These are phyloP conservation scores for Scleroderma bovista DNA, from an alignment of 768 basidiomycete species.

Conservation along the genomic window DNA sequence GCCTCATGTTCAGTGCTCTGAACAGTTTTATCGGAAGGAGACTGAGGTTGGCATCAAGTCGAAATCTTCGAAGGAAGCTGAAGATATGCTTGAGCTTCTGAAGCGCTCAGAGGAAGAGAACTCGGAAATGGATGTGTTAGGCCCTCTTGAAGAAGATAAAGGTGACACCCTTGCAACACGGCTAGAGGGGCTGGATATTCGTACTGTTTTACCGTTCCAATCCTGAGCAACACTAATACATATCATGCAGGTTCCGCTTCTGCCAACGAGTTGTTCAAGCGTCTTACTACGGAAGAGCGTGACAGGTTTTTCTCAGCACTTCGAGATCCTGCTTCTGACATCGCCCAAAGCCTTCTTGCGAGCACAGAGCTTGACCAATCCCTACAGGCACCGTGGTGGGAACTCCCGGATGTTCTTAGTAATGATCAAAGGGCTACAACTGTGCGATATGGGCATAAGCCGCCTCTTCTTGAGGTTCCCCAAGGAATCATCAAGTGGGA, in stretches of 20 bases:
- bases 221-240: background rate
- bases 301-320: slow-evolving; percentile 55
- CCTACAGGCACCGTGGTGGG: slow-evolving; percentile 73
- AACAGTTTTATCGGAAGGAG: slow-evolving; percentile 75
- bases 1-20: slow-evolving; percentile 73
- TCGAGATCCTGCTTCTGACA: slow-evolving; percentile 54
- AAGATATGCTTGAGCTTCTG: slow-evolving; percentile 68
- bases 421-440: background rate
- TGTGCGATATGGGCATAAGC: slow-evolving; percentile 33
- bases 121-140: slow-evolving; percentile 29
- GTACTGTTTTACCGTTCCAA: slow-evolving; percentile 28
- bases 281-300: slow-evolving; percentile 56
- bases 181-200: slow-evolving; percentile 55
- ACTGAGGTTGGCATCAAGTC: slow-evolving; percentile 57
- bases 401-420: slow-evolving; percentile 20
- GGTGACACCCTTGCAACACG: slow-evolving; percentile 43
- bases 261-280: slow-evolving; percentile 53
- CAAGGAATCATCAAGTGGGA: slow-evolving; percentile 36
- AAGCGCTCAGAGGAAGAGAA: slow-evolving; percentile 67
- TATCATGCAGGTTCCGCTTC: slow-evolving; percentile 44
- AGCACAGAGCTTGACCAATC: slow-evolving; percentile 49
- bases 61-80: slow-evolving; percentile 46
- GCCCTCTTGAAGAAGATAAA: slow-evolving; percentile 35
- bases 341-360: slow-evolving; percentile 54
- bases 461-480: slow-evolving; percentile 44